Percentiles rank a stretch among this genome's conserved stretches.
Evolutionary conservation across 2,329 filamentous ascomycete species (phyloP).

Genomic region (Aureobasidium mangrovei): DNA sequence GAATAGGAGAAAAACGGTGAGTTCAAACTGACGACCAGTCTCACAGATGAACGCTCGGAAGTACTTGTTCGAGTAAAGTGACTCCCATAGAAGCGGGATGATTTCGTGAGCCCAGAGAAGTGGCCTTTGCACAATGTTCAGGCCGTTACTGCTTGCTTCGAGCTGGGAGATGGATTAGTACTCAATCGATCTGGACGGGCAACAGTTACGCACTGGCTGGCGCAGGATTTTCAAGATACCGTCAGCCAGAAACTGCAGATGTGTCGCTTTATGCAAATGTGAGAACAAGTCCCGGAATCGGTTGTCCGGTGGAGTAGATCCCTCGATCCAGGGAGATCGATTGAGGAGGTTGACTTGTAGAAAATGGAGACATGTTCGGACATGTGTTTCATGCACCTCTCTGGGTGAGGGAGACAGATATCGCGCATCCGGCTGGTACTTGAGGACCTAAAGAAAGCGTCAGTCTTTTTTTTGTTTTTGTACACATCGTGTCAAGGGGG

Average conservation of each 20-base stretch:
- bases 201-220: constrained; percentile 52
- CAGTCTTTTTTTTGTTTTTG: neutral
- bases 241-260: constrained; percentile 95
- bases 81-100: constrained; percentile 96
- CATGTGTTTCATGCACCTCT: constrained; percentile 17
- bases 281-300: constrained; percentile 89
- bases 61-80: constrained; percentile 92
- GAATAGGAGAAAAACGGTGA: constrained; percentile 81
- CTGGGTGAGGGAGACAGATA: constrained; percentile 25
- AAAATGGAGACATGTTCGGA: constrained; percentile 60
- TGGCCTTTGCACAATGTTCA: constrained; percentile 48
- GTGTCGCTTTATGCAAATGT: constrained; percentile 81
- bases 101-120: constrained; percentile 89
- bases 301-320: constrained; percentile 61
- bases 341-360: constrained; percentile 80
- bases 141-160: constrained; percentile 64
- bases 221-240: constrained; percentile 89
- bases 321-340: constrained; percentile 69
- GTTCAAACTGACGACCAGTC: constrained; percentile 86
- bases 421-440: constrained; percentile 94
- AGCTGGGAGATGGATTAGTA: constrained; percentile 39
- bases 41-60: constrained; percentile 97
- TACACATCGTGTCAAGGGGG: neutral
- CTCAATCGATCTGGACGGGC: neutral
- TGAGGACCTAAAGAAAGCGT: constrained; percentile 56